Conservation (phyloP, 805 yeast species). For the Sugiyamaella floridensis region DNA sequence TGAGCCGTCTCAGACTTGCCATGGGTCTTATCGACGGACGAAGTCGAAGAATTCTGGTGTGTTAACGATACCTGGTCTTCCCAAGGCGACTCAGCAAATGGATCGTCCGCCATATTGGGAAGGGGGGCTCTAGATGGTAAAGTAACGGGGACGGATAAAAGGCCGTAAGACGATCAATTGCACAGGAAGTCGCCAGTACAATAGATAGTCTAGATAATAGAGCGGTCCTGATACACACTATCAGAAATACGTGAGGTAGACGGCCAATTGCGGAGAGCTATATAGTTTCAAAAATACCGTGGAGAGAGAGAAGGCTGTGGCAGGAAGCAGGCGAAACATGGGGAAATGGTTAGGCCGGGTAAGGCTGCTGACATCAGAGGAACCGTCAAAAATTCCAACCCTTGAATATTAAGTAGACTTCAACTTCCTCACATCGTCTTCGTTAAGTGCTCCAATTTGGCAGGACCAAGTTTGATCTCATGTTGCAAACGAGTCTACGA, state of each 20-base stretch:
- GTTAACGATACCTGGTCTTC: conserved; percentile 20
- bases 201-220: not conserved
- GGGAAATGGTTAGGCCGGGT: not conserved
- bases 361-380: not conserved
- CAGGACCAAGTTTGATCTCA: too few relatives aligned
- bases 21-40: conserved; percentile 4
- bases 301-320: not conserved
- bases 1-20: not conserved
- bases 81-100: conserved; percentile 21
- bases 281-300: not conserved
- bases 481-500: not conserved
- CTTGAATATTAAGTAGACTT: too few relatives aligned
- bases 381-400: not conserved
- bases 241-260: not conserved
- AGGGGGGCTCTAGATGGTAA: not conserved
- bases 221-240: too few relatives aligned
- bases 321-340: not conserved
- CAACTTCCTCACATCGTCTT: too few relatives aligned
- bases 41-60: conserved; percentile 9
- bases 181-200: not conserved
- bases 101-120: conserved; percentile 16
- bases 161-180: not conserved
- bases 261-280: not conserved
- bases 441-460: too few relatives aligned
- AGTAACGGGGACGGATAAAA: not conserved